Percentiles rank a stretch among this genome's conserved stretches.
phyloP scores from a whole-genome alignment of 148 eudicot species.

The Fagopyrum esculentum region DNA sequence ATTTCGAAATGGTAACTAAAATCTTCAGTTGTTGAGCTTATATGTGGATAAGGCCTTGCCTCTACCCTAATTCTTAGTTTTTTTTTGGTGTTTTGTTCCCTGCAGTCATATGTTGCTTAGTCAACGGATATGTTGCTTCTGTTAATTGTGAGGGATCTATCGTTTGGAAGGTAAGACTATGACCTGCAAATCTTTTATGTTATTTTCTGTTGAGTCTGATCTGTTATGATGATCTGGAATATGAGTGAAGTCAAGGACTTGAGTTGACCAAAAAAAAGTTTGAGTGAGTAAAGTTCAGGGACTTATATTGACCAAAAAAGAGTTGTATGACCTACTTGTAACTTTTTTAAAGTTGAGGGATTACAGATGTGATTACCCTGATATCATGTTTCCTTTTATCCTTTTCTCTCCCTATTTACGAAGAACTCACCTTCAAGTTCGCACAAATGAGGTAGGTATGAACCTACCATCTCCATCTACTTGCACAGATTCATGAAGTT shows the following conservation, averaged over 20 bases:
- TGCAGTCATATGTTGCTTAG: slow-evolving; percentile 6
- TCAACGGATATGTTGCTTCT: background rate
- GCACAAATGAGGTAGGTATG: no score
- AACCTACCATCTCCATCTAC: no score
- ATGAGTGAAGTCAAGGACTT: background rate
- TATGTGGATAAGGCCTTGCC: background rate
- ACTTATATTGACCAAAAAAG: no score
- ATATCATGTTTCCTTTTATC: background rate
- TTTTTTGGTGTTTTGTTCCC: background rate
- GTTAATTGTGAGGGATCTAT: slow-evolving; percentile 8
- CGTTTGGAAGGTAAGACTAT: slow-evolving; percentile 7
- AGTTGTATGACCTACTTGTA: no score
- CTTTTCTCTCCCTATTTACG: background rate
- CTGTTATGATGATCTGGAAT: background rate
- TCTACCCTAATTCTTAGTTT: background rate
- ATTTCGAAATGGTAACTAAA: background rate
- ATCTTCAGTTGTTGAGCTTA: background rate
- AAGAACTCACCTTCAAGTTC: no score
- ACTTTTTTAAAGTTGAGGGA: no score
- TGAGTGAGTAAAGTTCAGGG: no score
- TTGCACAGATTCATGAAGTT: background rate
- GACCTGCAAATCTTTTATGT: background rate
- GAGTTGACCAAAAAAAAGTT: no score
- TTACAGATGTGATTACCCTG: no score
- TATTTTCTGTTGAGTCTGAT: background rate